These are phyloP conservation scores for Claviceps citrina DNA, from an alignment of 2,329 filamentous ascomycete species.

Conservation along the genomic window DNA sequence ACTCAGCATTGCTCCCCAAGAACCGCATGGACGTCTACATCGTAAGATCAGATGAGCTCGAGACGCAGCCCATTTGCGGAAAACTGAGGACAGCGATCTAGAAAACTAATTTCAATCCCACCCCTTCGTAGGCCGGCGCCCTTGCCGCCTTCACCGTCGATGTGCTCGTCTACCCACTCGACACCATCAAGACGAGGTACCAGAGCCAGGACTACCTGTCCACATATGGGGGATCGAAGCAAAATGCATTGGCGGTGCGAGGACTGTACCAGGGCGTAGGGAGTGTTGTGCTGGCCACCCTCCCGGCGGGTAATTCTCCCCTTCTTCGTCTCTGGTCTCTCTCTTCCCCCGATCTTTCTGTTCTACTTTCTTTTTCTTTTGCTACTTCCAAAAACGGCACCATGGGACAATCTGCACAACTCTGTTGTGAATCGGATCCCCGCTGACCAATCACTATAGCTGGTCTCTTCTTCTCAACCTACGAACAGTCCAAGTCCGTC, in stretches of 20 bases:
- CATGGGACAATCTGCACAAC: too few species aligned
- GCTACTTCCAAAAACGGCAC: too few species aligned
- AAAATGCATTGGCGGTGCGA: constrained; percentile 40
- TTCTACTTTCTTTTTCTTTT: neutral
- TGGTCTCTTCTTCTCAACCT: constrained; percentile 79
- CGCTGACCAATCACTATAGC: constrained; percentile 35
- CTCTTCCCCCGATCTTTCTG: too few species aligned
- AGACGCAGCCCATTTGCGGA: too few species aligned
- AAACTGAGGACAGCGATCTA: too few species aligned
- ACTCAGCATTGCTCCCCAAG: too few species aligned
- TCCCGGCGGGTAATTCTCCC: too few species aligned
- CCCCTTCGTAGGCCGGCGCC: constrained; percentile 53
- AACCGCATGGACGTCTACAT: constrained; percentile 18
- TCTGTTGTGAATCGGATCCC: too few species aligned
- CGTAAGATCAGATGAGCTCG: constrained; percentile 13
- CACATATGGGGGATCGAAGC: constrained; percentile 44
- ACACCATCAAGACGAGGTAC: constrained; percentile 76
- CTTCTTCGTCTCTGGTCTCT: too few species aligned
- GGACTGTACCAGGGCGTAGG: constrained; percentile 81
- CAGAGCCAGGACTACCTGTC: constrained; percentile 63
- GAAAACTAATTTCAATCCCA: neutral
- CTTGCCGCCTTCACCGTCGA: constrained; percentile 77
- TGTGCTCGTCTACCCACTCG: constrained; percentile 70
- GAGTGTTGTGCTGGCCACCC: constrained; percentile 67
- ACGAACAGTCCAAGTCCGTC: constrained; percentile 58